These are phyloP conservation scores for Trichophyton verrucosum DNA, from an alignment of 2,329 filamentous ascomycete species.

Conservation along the genomic window DNA sequence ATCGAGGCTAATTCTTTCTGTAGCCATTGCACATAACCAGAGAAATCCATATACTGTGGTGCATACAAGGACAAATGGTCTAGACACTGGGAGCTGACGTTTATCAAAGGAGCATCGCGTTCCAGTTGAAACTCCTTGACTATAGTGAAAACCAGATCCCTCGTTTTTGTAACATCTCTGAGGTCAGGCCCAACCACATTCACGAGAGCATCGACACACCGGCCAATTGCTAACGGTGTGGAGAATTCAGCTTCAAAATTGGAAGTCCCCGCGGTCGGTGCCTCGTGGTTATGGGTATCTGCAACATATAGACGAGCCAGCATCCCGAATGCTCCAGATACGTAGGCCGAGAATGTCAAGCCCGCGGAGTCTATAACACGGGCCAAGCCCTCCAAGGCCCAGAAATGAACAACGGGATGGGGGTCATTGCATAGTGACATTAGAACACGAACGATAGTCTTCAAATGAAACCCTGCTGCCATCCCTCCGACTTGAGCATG, in stretches of 20 bases:
- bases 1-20: slow-evolving; percentile 65
- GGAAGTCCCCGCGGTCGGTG: slow-evolving; percentile 65
- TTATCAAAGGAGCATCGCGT: slow-evolving; percentile 55
- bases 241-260: slow-evolving; percentile 80
- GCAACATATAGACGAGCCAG: slow-evolving; percentile 83
- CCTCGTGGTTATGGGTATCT: slow-evolving; percentile 81
- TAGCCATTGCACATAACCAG: slow-evolving; percentile 67
- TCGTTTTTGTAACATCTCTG: slow-evolving; percentile 81
- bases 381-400: slow-evolving; percentile 80
- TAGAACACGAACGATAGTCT: slow-evolving; percentile 94
- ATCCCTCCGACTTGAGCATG: slow-evolving; percentile 94
- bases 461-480: slow-evolving; percentile 90
- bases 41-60: slow-evolving; percentile 72
- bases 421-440: slow-evolving; percentile 95
- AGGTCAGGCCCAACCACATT: slow-evolving; percentile 93
- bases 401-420: slow-evolving; percentile 90
- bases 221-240: slow-evolving; percentile 68
- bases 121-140: slow-evolving; percentile 73
- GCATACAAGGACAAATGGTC: slow-evolving; percentile 91
- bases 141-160: slow-evolving; percentile 79
- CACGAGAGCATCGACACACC: slow-evolving; percentile 87
- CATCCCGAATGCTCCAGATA: slow-evolving; percentile 84
- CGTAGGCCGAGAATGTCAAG: slow-evolving; percentile 79
- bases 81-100: slow-evolving; percentile 67
- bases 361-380: slow-evolving; percentile 84